phyloP scores from a whole-genome alignment of 495 filamentous ascomycete species.

The Neurospora discreta region DNA sequence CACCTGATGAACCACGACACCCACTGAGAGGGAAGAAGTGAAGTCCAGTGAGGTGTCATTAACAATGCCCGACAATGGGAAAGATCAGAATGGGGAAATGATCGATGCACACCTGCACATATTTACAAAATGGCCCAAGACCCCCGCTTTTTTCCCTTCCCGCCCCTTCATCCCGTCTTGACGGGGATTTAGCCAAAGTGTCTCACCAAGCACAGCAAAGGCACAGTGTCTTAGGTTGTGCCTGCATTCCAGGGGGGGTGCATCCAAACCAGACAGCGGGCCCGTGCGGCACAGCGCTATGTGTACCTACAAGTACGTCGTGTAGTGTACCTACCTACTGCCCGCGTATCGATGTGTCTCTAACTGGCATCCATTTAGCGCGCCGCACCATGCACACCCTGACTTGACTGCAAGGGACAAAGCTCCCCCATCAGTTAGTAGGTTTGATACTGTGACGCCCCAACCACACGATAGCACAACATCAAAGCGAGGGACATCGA shows the following conservation, averaged over 20 bases:
- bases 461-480: neutral
- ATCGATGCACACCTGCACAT: neutral
- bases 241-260: neutral
- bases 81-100: neutral
- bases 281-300: neutral
- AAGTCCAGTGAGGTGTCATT: neutral
- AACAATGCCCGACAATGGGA: neutral
- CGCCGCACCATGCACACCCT: neutral
- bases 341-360: too few relatives aligned
- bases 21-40: neutral
- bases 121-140: neutral
- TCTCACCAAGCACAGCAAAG: neutral
- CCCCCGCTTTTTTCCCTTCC: neutral
- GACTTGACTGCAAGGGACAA: neutral
- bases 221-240: neutral
- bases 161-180: neutral
- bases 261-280: neutral
- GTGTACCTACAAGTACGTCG: too few relatives aligned
- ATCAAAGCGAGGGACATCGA: neutral
- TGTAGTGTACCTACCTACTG: too few relatives aligned
- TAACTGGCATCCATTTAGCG: neutral
- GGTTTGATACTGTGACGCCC: neutral
- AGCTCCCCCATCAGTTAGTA: too few relatives aligned
- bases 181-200: neutral
- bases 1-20: neutral